Conservation (phyloP, 441 rosid genomes). For the Brassica balearica region DNA sequence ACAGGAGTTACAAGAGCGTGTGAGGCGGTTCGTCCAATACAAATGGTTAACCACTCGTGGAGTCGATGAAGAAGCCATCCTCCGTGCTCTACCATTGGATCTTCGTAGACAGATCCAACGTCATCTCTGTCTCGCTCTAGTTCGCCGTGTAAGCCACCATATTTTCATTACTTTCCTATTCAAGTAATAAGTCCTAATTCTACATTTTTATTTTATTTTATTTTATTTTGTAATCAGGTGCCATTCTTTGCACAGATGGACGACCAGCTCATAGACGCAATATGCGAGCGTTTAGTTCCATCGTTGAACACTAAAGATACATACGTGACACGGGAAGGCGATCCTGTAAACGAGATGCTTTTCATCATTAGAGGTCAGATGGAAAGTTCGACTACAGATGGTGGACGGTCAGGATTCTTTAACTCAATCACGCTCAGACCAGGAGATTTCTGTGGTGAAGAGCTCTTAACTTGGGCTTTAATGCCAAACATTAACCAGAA, state of each 20-base stretch:
- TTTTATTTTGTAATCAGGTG: constrained; percentile 50
- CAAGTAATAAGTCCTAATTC: constrained; percentile 23
- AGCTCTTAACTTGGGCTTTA: constrained; percentile 83
- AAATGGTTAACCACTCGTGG: constrained; percentile 88
- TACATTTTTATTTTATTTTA: background rate
- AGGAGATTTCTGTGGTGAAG: constrained; percentile 91
- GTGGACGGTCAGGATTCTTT: constrained; percentile 80
- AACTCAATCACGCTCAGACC: constrained; percentile 72
- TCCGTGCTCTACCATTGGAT: constrained; percentile 72
- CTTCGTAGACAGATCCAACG: constrained; percentile 78
- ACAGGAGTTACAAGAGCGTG: constrained; percentile 74
- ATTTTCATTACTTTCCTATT: background rate
- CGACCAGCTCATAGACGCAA: constrained; percentile 82
- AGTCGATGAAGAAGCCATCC: constrained; percentile 81
- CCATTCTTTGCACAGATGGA: constrained; percentile 91
- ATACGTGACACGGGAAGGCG: constrained; percentile 76
- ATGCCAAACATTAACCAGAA: constrained; percentile 57
- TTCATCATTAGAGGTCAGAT: constrained; percentile 85
- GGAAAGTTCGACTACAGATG: constrained; percentile 87
- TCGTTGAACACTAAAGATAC: constrained; percentile 75
- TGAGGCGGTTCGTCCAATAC: constrained; percentile 81
- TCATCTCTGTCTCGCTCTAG: constrained; percentile 84
- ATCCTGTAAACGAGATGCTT: constrained; percentile 89
- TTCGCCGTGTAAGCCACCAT: constrained; percentile 71
- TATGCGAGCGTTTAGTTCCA: constrained; percentile 80